These are phyloP conservation scores for Colletotrichum sp. DNA, from an alignment of 2,329 filamentous ascomycete genomes.

Conservation along the genomic window DNA sequence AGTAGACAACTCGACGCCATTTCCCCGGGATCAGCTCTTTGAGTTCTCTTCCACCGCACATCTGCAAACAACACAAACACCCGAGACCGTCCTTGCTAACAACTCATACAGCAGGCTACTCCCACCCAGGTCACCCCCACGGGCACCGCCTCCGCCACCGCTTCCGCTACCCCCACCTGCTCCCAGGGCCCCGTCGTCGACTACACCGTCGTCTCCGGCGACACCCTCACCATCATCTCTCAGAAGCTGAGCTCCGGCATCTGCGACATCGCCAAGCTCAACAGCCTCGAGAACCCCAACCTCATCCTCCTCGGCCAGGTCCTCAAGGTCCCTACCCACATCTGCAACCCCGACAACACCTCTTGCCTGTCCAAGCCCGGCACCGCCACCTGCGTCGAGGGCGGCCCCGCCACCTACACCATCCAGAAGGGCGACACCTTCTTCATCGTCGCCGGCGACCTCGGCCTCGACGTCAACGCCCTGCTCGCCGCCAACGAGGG, in stretches of 20 bases:
- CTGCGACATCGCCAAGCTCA: conserved; percentile 7
- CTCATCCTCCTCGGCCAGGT: background rate
- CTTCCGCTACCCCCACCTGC: background rate
- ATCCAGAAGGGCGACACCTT: conserved; percentile 1
- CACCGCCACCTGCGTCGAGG: background rate
- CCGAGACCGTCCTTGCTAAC: background rate
- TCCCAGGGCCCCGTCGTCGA: background rate
- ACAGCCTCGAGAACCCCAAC: conserved; percentile 2
- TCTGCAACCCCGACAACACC: conserved; percentile 17
- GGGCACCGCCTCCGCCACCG: background rate
- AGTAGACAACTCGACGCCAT: background rate
- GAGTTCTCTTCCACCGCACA: background rate
- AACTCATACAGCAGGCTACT: background rate
- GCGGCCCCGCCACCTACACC: background rate
- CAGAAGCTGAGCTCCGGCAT: conserved; percentile 4
- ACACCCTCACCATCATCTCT: conserved; percentile 11
- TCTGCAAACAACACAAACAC: background rate
- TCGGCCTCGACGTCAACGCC: background rate
- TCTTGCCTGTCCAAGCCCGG: conserved; percentile 1
- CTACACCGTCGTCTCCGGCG: background rate
- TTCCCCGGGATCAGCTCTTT: background rate
- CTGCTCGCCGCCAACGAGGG: background rate
- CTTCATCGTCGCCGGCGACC: background rate
- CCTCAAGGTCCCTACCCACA: background rate
- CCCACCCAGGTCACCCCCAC: background rate